Conservation (phyloP, 192 early-diverging fungal species). For the Kappamyces sp. region DNA sequence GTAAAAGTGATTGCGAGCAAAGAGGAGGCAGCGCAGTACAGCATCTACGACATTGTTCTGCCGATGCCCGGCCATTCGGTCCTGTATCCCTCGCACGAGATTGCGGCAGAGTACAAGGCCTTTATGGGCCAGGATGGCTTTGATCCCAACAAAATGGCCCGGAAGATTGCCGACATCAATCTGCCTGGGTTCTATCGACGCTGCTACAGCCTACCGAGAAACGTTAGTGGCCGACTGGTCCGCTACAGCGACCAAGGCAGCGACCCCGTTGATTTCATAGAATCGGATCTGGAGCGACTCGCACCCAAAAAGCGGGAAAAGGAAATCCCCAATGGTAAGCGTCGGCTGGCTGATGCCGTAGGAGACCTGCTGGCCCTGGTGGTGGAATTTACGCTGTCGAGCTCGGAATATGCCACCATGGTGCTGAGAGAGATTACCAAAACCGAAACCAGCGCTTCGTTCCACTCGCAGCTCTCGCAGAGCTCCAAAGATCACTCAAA, state of each 20-base stretch:
- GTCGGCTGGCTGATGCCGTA: conserved; percentile 21
- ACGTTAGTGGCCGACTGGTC: conserved; percentile 25
- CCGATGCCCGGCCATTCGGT: conserved; percentile 81
- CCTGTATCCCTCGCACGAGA: conserved; percentile 71
- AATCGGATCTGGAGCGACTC: conserved; percentile 61
- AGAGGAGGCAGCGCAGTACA: conserved; percentile 62
- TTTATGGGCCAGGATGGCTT: conserved; percentile 71
- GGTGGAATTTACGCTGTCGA: conserved; percentile 68
- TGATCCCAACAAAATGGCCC: conserved; percentile 58
- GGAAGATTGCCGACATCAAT: conserved; percentile 36
- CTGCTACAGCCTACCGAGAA: conserved; percentile 28
- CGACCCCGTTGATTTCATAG: conserved; percentile 32
- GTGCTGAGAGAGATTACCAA: conserved; percentile 82
- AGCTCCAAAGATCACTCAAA: neutral
- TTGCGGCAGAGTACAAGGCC: conserved; percentile 57
- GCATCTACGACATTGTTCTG: conserved; percentile 85
- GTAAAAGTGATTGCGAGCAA: conserved; percentile 51
- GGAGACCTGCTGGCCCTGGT: conserved; percentile 70
- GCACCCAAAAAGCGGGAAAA: neutral
- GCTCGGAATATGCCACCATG: conserved; percentile 96
- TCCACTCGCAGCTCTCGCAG: conserved; percentile 21
- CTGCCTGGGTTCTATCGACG: conserved; percentile 47
- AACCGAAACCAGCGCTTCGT: conserved; percentile 31
- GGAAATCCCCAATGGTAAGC: neutral
- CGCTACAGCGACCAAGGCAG: conserved; percentile 53